Conservation (phyloP, 2,329 filamentous ascomycete genomes). For the Aureobasidium sp. region DNA sequence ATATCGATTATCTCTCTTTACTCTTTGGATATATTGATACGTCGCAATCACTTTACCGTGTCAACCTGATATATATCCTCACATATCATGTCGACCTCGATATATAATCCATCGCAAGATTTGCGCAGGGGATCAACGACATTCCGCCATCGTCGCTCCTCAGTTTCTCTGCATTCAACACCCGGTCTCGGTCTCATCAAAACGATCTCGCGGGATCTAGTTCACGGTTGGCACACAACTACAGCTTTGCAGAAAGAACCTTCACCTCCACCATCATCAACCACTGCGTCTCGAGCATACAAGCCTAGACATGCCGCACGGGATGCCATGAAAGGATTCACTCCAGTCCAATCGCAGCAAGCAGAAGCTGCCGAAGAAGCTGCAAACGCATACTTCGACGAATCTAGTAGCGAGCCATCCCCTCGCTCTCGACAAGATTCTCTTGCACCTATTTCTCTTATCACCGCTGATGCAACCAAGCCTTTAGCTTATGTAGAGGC, state of each 20-base stretch:
- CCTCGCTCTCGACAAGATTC: neutral
- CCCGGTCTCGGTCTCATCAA: constrained; percentile 5
- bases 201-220: neutral
- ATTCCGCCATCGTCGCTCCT: neutral
- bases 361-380: neutral
- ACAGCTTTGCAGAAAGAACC: neutral
- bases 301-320: neutral
- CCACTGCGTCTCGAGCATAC: neutral
- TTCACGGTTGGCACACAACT: neutral
- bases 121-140: neutral
- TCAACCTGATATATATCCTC: neutral
- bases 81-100: neutral
- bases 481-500: neutral
- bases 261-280: neutral
- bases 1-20: neutral
- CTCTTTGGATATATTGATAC: neutral
- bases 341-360: too few relatives aligned
- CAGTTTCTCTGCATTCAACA: neutral
- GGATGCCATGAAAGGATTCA: neutral
- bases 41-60: neutral
- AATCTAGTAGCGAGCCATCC: neutral
- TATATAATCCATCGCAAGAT: neutral
- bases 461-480: neutral
- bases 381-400: neutral
- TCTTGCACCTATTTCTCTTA: neutral